These are phyloP conservation scores for Yamadazyma endophytica DNA, from an alignment of 805 yeast genomes.

Conservation along the genomic window DNA sequence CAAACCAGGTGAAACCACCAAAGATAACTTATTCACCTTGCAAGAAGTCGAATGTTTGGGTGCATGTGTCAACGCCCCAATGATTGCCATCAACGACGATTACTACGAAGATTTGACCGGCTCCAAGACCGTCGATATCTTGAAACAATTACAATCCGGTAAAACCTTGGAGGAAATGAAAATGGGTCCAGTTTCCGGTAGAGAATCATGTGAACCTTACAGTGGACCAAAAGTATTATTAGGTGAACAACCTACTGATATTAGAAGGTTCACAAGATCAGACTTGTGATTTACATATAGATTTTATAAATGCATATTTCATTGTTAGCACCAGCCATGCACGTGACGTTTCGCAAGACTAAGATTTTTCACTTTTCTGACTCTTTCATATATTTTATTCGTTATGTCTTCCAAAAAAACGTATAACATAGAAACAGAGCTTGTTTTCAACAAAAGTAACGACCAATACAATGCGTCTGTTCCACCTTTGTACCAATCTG, in stretches of 20 bases:
- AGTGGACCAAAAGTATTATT: conserved; percentile 63
- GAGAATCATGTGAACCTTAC: conserved; percentile 74
- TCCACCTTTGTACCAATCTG: conserved; percentile 87
- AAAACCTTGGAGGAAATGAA: conserved; percentile 38
- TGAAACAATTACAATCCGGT: conserved; percentile 63
- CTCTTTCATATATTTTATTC: too few species aligned
- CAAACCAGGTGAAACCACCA: conserved; percentile 74
- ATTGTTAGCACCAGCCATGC: too few species aligned
- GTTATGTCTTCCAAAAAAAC: conserved; percentile 21
- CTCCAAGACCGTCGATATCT: conserved; percentile 55
- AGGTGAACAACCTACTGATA: conserved; percentile 60
- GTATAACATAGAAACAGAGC: conserved; percentile 63
- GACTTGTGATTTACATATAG: conserved; percentile 65
- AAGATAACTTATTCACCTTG: conserved; percentile 70
- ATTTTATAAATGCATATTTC: too few species aligned
- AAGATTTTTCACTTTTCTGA: too few species aligned
- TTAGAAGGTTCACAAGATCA: conserved; percentile 65
- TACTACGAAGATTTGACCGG: conserved; percentile 78
- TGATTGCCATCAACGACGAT: conserved; percentile 81
- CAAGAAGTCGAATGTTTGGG: conserved; percentile 91
- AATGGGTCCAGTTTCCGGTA: conserved; percentile 68
- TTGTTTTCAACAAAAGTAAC: conserved; percentile 53
- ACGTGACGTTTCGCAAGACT: too few species aligned
- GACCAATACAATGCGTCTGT: conserved; percentile 79
- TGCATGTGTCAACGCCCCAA: conserved; percentile 89